A percentile compares a stretch with the other conserved stretches of the same genome.
Conservation (phyloP, 208 protist species). For the Endotrypanum monterogeii region DNA sequence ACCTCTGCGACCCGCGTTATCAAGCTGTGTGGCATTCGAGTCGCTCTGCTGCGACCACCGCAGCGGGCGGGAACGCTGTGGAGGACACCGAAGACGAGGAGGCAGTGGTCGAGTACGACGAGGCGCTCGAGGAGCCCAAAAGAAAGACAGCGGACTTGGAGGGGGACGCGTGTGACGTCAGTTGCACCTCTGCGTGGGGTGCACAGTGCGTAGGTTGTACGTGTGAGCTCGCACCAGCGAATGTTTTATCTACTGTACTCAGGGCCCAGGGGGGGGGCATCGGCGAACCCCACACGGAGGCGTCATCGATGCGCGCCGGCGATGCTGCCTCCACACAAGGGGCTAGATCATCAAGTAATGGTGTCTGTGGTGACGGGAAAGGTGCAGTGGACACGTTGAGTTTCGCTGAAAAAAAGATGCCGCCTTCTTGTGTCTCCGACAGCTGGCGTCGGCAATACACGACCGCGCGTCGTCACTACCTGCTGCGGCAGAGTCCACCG, state of each 20-base stretch:
- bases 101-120: not conserved
- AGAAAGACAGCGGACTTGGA: too few relatives aligned
- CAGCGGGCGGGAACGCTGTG: not conserved
- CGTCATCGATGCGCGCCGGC: too few relatives aligned
- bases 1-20: slow-evolving; percentile 28
- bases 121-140: too few relatives aligned
- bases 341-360: too few relatives aligned
- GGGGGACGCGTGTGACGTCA: too few relatives aligned
- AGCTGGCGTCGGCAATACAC: slow-evolving; percentile 12
- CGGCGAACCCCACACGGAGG: too few relatives aligned
- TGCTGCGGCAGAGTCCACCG: slow-evolving; percentile 36
- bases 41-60: not conserved
- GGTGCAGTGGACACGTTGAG: not conserved
- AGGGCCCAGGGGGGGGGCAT: too few relatives aligned
- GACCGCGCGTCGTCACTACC: slow-evolving; percentile 26
- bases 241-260: too few relatives aligned
- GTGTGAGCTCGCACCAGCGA: too few relatives aligned
- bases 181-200: too few relatives aligned
- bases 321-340: too few relatives aligned
- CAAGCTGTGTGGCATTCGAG: not conserved
- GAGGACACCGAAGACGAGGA: not conserved
- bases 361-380: not conserved
- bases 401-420: not conserved
- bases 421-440: not conserved
- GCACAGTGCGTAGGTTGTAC: too few relatives aligned